Evolutionary conservation across 371 early-diverging fungal genomes (phyloP), one percentile per base, ranked within the genome.

Genomic region (Mucor ambiguus): DNA sequence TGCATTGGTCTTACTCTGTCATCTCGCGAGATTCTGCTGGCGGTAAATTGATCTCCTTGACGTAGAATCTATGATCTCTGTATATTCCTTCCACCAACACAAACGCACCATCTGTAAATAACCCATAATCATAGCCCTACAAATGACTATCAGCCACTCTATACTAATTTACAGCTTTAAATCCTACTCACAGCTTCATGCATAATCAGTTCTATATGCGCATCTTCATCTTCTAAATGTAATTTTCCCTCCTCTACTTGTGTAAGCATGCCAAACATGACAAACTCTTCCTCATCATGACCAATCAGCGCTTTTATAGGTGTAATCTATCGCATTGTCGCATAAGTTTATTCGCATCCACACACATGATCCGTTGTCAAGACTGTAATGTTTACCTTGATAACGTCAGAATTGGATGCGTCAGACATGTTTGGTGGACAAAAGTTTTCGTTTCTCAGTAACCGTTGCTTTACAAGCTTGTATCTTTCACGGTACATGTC

Each of bases 201-300:
- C 41, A 88, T 75, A 56, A 92, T 86, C 26, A 95, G 76, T 68
- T 92, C 89, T 41, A 96, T 86, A 33, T 84, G 75, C 11, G 84
- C 89, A 55, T 92, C 93, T 28, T 85, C 83, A 71, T 96, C 97
- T 75, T 96, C 97, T n/a, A 96, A 76, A 73, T 86, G 89, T 35
- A 89, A 73, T 58, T 89, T 91, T 14, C 95, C 95, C 62, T 92
- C 93, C 57, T 91, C 87, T 56, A 93, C 81, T 73, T 90, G 89
- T 18, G 95, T 87, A 64, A 96, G 74, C 95, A 96, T 95, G 2
- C 97, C 97, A 76, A 95, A 91, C 41, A 95, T 73, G 24, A 93
- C 61, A 69, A 92, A 96, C 12, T 74, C 65, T 58, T 89, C 88
- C 20, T 86, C 86, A 57, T 88, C 87, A 41, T 89, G 85, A 8